phyloP scores from a whole-genome alignment of 2,329 filamentous ascomycete species.

The Pseudofabraea citricarpa region DNA sequence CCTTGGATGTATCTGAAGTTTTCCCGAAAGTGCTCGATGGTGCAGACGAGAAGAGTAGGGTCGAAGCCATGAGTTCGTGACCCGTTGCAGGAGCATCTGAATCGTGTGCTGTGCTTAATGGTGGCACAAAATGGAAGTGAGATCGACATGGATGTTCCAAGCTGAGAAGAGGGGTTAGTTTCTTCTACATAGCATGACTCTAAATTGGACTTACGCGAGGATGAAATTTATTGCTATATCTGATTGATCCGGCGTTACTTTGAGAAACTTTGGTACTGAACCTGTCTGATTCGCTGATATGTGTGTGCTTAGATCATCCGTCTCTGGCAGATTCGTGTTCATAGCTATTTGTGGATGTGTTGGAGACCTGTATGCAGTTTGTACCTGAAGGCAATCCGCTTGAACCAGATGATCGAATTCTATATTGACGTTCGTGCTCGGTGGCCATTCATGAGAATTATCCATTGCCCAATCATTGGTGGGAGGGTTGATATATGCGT shows the following conservation, averaged over 20 bases:
- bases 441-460: not conserved
- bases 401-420: constrained; percentile 15
- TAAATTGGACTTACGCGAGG: constrained; percentile 17
- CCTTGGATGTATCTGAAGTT: constrained; percentile 1
- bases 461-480: not conserved
- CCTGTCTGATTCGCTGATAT: no score
- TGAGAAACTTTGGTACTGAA: no score
- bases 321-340: not conserved
- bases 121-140: constrained; percentile 12
- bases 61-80: constrained; percentile 24
- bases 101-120: constrained; percentile 7
- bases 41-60: constrained; percentile 17
- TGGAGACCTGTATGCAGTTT: constrained; percentile 3
- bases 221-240: constrained; percentile 24
- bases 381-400: constrained; percentile 13
- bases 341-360: not conserved
- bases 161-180: constrained; percentile 1
- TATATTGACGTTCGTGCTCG: constrained; percentile 10
- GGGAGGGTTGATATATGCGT: no score
- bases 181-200: not conserved
- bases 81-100: constrained; percentile 9
- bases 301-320: not conserved
- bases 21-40: constrained; percentile 1
- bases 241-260: not conserved
- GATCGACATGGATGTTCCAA: constrained; percentile 23